phyloP scores from a whole-genome alignment of 306 rosid species.

The Vigna mungo region DNA sequence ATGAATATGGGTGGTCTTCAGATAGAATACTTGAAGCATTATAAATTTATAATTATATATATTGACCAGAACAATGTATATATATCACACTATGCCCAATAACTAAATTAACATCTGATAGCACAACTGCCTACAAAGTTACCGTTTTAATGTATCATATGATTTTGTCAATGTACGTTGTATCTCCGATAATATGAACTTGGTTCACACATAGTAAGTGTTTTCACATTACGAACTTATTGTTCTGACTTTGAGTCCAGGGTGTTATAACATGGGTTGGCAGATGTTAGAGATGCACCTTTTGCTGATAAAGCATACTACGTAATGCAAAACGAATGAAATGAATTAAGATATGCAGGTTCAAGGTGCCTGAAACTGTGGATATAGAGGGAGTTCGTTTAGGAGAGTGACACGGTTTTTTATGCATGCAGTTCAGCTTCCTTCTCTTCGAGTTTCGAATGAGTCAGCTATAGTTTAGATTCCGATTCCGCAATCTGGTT shows the following conservation, averaged over 20 bases:
- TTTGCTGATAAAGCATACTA: too few species aligned
- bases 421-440: slow-evolving; percentile 73
- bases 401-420: slow-evolving; percentile 75
- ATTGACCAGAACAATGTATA: not conserved
- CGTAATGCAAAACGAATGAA: too few species aligned
- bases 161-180: too few species aligned
- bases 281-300: not conserved
- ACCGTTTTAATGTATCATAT: too few species aligned
- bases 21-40: not conserved
- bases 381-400: slow-evolving; percentile 54
- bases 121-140: too few species aligned
- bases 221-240: too few species aligned
- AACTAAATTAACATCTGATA: slow-evolving; percentile 10
- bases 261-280: not conserved
- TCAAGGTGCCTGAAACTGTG: slow-evolving; percentile 54
- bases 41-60: not conserved
- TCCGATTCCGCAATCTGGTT: slow-evolving; percentile 68
- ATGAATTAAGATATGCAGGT: not conserved
- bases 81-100: slow-evolving; percentile 3
- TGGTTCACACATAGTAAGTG: slow-evolving; percentile 54
- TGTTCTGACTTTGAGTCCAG: slow-evolving; percentile 46
- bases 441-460: slow-evolving; percentile 59
- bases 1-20: slow-evolving; percentile 14
- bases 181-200: slow-evolving; percentile 40
- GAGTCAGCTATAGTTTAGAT: slow-evolving; percentile 63